A percentile compares a stretch with the other conserved stretches of the same genome.
Evolutionary conservation across 2,329 filamentous ascomycete species (phyloP).

Genomic region (Chaetothyriales sp.): DNA sequence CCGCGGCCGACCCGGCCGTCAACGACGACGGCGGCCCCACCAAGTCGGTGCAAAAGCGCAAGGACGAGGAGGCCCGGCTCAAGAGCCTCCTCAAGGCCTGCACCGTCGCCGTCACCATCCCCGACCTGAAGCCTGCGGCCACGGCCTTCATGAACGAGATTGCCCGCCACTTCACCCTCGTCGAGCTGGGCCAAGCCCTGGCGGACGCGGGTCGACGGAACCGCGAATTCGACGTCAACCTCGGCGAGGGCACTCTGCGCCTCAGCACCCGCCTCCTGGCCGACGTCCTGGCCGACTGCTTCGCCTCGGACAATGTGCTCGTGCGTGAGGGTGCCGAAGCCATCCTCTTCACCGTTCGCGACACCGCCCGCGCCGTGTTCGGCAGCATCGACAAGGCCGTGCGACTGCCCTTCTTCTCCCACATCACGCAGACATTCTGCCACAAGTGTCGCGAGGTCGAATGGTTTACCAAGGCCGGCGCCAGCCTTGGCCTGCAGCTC

Average conservation of each 20-base stretch:
- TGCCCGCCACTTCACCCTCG: slow-evolving; percentile 76
- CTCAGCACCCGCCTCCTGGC: slow-evolving; percentile 78
- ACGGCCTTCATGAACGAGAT: slow-evolving; percentile 63
- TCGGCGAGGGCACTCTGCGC: slow-evolving; percentile 74
- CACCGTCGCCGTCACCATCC: slow-evolving; percentile 70
- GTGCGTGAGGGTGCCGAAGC: slow-evolving; percentile 73
- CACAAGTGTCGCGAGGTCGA: slow-evolving; percentile 96
- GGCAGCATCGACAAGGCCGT: slow-evolving; percentile 59
- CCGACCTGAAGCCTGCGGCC: slow-evolving; percentile 65
- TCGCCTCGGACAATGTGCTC: slow-evolving; percentile 68
- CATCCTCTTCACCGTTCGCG: slow-evolving; percentile 64
- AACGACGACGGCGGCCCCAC: slow-evolving; percentile 67
- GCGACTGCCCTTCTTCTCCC: slow-evolving; percentile 69
- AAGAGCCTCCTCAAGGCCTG: slow-evolving; percentile 81
- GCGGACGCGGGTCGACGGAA: slow-evolving; percentile 62
- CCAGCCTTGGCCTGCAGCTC: slow-evolving; percentile 77
- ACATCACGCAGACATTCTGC: slow-evolving; percentile 71
- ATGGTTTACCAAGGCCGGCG: slow-evolving; percentile 96
- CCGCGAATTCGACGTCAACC: slow-evolving; percentile 69
- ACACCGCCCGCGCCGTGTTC: slow-evolving; percentile 64
- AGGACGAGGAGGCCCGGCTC: slow-evolving; percentile 65
- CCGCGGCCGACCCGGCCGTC: slow-evolving; percentile 54
- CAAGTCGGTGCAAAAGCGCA: slow-evolving; percentile 74
- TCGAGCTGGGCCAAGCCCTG: slow-evolving; percentile 79
- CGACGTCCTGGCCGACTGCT: slow-evolving; percentile 77